These are phyloP conservation scores for Vaccinium myrtillus DNA, from an alignment of 148 eudicot genomes.

Conservation along the genomic window DNA sequence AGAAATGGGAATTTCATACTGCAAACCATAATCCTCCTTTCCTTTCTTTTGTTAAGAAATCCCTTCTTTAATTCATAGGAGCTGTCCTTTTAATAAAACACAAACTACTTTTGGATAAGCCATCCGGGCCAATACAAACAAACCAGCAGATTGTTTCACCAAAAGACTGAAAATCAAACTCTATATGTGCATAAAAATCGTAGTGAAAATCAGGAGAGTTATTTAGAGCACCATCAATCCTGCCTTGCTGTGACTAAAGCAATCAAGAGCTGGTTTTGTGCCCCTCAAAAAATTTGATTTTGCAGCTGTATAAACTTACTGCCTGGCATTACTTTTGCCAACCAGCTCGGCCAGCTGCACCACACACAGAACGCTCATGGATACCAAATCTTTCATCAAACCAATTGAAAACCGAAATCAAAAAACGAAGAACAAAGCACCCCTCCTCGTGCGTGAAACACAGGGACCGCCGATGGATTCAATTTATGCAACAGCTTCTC, in stretches of 20 bases:
- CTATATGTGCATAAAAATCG: no score
- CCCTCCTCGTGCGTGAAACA: background rate
- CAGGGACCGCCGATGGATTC: background rate
- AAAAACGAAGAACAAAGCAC: background rate
- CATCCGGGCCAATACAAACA: no score
- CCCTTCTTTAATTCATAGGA: no score
- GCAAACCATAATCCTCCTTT: no score
- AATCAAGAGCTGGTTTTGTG: conserved; percentile 44
- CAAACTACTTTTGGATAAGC: no score
- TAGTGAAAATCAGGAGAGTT: background rate
- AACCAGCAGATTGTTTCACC: no score
- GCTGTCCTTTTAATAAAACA: no score
- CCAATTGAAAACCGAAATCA: background rate
- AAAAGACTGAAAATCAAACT: no score
- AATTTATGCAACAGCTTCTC: background rate
- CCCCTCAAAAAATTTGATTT: conserved; percentile 16
- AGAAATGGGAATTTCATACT: no score
- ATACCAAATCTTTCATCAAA: background rate
- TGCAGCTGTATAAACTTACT: conserved; percentile 45
- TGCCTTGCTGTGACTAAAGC: conserved; percentile 26
- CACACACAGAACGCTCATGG: background rate
- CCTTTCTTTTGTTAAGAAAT: no score
- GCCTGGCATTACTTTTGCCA: conserved; percentile 36
- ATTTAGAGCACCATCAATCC: conserved; percentile 45
- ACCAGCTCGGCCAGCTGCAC: conserved; percentile 56